Base-by-base conservation (phyloP, 352 stramenopile genomes). In the Phytopythium chamaehyphon region DNA sequence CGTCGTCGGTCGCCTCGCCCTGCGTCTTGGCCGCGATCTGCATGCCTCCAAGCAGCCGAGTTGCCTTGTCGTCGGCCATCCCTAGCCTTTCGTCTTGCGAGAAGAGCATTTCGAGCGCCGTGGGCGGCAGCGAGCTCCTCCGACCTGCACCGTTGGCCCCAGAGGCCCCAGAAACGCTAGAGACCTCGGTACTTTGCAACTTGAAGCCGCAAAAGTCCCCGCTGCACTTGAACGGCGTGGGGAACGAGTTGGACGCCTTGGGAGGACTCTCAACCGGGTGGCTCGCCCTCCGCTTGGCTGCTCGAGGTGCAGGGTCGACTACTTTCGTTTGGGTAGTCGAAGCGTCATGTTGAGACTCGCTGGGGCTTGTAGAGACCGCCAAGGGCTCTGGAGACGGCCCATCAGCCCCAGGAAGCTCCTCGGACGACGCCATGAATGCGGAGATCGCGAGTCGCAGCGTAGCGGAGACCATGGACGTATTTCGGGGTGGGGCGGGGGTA, bases 141-240 rank as follows among this genome's bases (percentile, higher is more conserved):
- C 42, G 10, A 23, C 12, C n/a, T 9, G 39, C 8, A 49, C 6
- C 16, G 57, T 40, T 19, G 61, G 44, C 39, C 50, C 54, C 55
- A 33, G 52, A 47, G 55, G 40, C 26, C n/a, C 18, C 38, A n/a
- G 45, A 19, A 36, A 9, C 38, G 54, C 54, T 59, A 33, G 52
- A 44, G 55, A 36, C 26, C n/a, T 22, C 38, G n/a, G 45, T 16
- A 37, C 21, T 49, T 4, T 39, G 59, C 26, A 87, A 18, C 14
- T 66, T 54, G 36, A 88, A 82, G 43, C 66, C 63, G 57, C 79
- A 90, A 47, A 90, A 90, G 49, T 90, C 79, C 15, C 82, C 79
- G 24, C 66, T 82, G 66, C 83, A 90, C 54, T 87, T 85, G 68
- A 89, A 93, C 3, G 75, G 79, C 28, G 74, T 88, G 18, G 73